Evolutionary conservation across 78 protist genomes (phyloP).

Genomic region (Chrysochromulina tobinii): DNA sequence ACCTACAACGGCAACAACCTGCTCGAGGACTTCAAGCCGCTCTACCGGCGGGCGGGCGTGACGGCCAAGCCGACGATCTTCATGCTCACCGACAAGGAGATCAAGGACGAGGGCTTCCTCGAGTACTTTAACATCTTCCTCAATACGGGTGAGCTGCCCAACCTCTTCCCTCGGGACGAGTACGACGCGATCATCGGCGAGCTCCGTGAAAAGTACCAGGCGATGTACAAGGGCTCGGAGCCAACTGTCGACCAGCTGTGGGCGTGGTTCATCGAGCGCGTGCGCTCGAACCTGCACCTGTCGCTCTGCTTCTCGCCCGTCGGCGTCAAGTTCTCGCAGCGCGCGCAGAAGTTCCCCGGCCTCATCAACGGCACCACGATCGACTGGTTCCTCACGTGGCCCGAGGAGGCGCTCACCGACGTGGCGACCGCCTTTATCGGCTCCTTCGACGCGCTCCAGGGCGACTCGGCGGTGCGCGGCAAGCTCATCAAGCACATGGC

Average conservation of each 20-base stretch:
- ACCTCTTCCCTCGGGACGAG: constrained; percentile 82
- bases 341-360: constrained; percentile 84
- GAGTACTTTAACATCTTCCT: constrained; percentile 86
- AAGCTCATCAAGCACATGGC: constrained; percentile 70
- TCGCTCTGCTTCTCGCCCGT: constrained; percentile 91
- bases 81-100: constrained; percentile 84
- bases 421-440: constrained; percentile 64
- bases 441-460: constrained; percentile 48
- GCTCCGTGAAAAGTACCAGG: constrained; percentile 3
- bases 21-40: constrained; percentile 78
- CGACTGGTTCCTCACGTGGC: constrained; percentile 92
- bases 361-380: constrained; percentile 75
- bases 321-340: constrained; percentile 79
- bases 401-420: constrained; percentile 74
- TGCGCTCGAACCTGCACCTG: constrained; percentile 78
- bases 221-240: not conserved
- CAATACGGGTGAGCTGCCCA: constrained; percentile 79
- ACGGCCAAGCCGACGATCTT: constrained; percentile 57
- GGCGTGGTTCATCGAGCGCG: constrained; percentile 78
- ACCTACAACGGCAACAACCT: constrained; percentile 66
- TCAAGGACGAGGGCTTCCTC: constrained; percentile 84
- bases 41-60: constrained; percentile 76
- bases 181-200: constrained; percentile 72
- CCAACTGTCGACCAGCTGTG: constrained; percentile 66
- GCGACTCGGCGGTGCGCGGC: constrained; percentile 33